Percentiles rank a stretch among this genome's conserved stretches.
Conservation (phyloP, 345 rosid species). For the Balakata baccata region DNA sequence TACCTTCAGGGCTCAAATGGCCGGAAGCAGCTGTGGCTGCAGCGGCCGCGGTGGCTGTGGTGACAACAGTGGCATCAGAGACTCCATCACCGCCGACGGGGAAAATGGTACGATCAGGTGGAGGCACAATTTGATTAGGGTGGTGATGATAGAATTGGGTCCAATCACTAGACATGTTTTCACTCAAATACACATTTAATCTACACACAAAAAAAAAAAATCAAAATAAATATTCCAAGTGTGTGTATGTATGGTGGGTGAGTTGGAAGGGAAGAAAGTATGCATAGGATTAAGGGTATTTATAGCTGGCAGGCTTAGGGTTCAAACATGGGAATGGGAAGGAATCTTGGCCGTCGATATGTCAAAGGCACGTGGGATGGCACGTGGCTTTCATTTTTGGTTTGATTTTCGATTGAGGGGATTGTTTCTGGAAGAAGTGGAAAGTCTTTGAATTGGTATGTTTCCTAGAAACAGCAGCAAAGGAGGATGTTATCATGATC, state of each 20-base stretch:
- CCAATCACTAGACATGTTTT: slow-evolving; percentile 71
- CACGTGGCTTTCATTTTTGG: not conserved
- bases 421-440: not conserved
- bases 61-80: slow-evolving; percentile 33
- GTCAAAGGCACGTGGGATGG: not conserved
- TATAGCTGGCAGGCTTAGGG: not conserved
- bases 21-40: not conserved
- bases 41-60: slow-evolving; percentile 17
- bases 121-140: not conserved
- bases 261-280: slow-evolving; percentile 23
- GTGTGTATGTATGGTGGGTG: not conserved
- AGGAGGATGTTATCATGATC: slow-evolving; percentile 1
- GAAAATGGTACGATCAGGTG: slow-evolving; percentile 19
- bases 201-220: too few species aligned
- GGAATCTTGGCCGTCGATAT: slow-evolving; percentile 33
- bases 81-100: slow-evolving; percentile 2
- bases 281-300: slow-evolving; percentile 16
- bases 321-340: not conserved
- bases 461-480: slow-evolving; percentile 14
- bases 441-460: not conserved
- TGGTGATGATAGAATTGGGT: slow-evolving; percentile 56
- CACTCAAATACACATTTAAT: not conserved
- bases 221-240: too few species aligned
- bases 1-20: slow-evolving; percentile 66
- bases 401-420: too few species aligned